Percentiles rank a stretch among this genome's conserved stretches.
phyloP scores from a whole-genome alignment of 345 rosid species.

The Sonneratia caseolaris region DNA sequence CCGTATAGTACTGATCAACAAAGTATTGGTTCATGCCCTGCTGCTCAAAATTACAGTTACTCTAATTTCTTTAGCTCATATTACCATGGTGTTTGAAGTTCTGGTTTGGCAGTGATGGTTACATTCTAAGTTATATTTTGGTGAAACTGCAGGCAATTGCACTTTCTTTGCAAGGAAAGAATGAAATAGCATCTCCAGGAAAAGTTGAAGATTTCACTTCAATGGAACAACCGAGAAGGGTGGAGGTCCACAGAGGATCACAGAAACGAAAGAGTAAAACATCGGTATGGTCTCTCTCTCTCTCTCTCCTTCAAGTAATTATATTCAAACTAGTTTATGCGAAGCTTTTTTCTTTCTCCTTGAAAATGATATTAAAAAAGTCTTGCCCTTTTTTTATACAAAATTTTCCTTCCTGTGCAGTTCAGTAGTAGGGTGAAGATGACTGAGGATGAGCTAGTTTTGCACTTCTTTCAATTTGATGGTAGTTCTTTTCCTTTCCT shows the following conservation, averaged over 20 bases:
- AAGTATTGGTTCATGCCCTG: neutral
- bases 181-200: conserved; percentile 21
- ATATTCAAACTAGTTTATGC: neutral
- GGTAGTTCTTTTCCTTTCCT: conserved; percentile 30
- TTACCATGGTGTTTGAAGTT: neutral
- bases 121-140: neutral
- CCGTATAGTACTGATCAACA: neutral
- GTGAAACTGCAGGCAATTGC: conserved; percentile 50
- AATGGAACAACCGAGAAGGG: conserved; percentile 23
- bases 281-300: conserved; percentile 26
- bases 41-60: neutral
- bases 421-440: conserved; percentile 55
- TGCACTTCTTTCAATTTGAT: conserved; percentile 74
- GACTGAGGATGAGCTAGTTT: conserved; percentile 69
- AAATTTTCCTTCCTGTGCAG: conserved; percentile 17
- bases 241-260: conserved; percentile 13
- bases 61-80: neutral
- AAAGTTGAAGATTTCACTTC: conserved; percentile 5
- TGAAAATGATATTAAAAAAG: neutral
- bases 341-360: conserved; percentile 1
- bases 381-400: neutral
- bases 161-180: conserved; percentile 43
- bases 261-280: conserved; percentile 35
- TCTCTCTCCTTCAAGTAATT: conserved; percentile 1
- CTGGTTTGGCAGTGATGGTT: neutral